A percentile compares a stretch with the other conserved stretches of the same genome.
phyloP scores from a whole-genome alignment of 2,329 filamentous ascomycete species.

The Akanthomyces lecanii region DNA sequence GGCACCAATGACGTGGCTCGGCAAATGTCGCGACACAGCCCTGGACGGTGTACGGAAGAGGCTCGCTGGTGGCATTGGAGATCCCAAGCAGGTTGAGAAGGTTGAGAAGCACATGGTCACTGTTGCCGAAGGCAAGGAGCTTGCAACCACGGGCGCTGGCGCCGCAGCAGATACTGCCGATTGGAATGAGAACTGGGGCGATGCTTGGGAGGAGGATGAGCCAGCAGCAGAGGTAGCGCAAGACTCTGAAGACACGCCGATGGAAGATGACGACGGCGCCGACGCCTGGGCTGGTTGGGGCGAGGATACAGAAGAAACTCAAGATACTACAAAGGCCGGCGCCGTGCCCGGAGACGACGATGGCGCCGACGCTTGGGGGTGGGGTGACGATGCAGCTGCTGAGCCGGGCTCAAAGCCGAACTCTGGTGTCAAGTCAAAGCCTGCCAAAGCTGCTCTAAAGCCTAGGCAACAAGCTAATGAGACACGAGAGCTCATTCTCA shows the following conservation, averaged over 20 bases:
- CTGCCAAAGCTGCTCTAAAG: slow-evolving; percentile 14
- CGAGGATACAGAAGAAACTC: slow-evolving; percentile 39
- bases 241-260: slow-evolving; percentile 17
- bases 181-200: slow-evolving; percentile 74
- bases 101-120: slow-evolving; percentile 79
- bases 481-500: slow-evolving; percentile 67
- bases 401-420: slow-evolving; percentile 22
- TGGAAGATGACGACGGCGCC: slow-evolving; percentile 40
- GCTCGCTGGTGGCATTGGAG: slow-evolving; percentile 62
- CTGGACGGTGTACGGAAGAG: slow-evolving; percentile 69
- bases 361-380: slow-evolving; percentile 72
- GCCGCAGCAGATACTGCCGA: slow-evolving; percentile 50
- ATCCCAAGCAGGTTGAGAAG: slow-evolving; percentile 69
- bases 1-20: slow-evolving; percentile 79
- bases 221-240: slow-evolving; percentile 26
- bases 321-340: slow-evolving; percentile 19
- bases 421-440: background rate
- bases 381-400: slow-evolving; percentile 58
- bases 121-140: slow-evolving; percentile 59
- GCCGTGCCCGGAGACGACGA: slow-evolving; percentile 39
- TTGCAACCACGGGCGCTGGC: slow-evolving; percentile 51
- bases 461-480: slow-evolving; percentile 26
- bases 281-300: slow-evolving; percentile 87
- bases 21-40: slow-evolving; percentile 73
- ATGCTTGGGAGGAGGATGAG: slow-evolving; percentile 72